A percentile compares a stretch with the other conserved stretches of the same genome.
phyloP scores from a whole-genome alignment of 2,329 filamentous ascomycete genomes.

The Ophiocordyceps polyrhachis-furcata region DNA sequence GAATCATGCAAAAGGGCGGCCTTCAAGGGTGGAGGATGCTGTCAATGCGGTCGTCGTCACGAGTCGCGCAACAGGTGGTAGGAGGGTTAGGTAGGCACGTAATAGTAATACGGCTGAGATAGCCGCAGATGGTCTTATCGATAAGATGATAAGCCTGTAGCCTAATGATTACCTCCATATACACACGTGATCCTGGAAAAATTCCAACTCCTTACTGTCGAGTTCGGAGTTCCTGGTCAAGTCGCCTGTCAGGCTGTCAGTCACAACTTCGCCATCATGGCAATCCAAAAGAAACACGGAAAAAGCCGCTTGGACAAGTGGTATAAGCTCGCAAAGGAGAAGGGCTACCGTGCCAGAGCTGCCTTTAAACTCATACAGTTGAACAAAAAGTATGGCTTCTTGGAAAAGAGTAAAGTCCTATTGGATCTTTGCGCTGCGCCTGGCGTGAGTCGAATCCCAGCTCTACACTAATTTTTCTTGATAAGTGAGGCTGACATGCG shows the following conservation, averaged over 20 bases:
- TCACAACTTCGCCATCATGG: constrained; percentile 37
- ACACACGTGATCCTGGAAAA: too few species aligned
- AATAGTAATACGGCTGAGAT: too few species aligned
- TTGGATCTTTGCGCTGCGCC: constrained; percentile 96
- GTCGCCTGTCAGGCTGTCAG: background rate
- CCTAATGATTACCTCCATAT: too few species aligned
- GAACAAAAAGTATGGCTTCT: constrained; percentile 97
- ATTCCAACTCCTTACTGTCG: background rate
- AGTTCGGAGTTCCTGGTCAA: background rate
- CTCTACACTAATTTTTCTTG: too few species aligned
- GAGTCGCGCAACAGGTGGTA: background rate
- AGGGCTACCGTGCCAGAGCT: constrained; percentile 86
- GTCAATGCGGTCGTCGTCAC: background rate
- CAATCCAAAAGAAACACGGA: constrained; percentile 96
- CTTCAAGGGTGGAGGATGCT: background rate
- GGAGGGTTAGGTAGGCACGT: too few species aligned
- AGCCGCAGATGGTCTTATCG: too few species aligned
- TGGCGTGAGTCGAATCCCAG: constrained; percentile 40
- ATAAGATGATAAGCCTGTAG: too few species aligned
- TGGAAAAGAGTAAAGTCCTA: constrained; percentile 90
- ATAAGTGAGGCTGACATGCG: background rate
- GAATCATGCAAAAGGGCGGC: constrained; percentile 1
- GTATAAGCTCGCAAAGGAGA: constrained; percentile 97
- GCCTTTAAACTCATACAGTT: constrained; percentile 96
- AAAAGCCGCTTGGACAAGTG: constrained; percentile 98